Base-by-base conservation (phyloP, 1,284 basidiomycete genomes). In the Marasmius sp. region DNA sequence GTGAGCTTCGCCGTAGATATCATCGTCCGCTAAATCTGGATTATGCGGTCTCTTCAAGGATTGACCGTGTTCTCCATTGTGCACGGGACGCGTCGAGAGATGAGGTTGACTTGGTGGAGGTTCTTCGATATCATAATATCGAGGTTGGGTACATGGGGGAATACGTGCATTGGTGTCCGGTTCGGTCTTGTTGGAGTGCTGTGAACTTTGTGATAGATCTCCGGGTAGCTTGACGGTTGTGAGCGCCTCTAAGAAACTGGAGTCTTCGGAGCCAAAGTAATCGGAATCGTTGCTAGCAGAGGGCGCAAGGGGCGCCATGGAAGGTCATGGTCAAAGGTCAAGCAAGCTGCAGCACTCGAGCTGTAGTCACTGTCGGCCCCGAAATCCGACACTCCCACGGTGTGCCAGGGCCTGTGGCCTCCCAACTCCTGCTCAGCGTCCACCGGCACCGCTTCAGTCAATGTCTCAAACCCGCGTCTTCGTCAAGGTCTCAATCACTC, bases 1-100 rank as follows among this genome's bases (percentile, higher is more conserved):
- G 20, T 80, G 82, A 41, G 91, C 85, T 0, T 91, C 85, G 0
- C 89, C 91, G 72, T 97, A 97, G n/a, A 83, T 79, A 22, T 77
- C 71, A 3, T 71, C 66, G 10, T 64, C 14, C 6, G 56, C 45
- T 47, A 49, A 38, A 16, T 63, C 57, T 38, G 54, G 20, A n/a
- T 39, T 50, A 54, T 59, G 53, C 38, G 18, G 55, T 47, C 33
- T 61, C 58, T 68, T 27, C 37, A 37, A 59, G 38, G 22, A 22
- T 18, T 34, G 36, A 36, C 33, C 16, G 48, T 22, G 22, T 45
- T 8, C 77, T 74, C 62, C 80, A 81, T 49, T 74, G 64, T 14
- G 71, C 70, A 56, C 27, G 27, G 27, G 27, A 5, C 27, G 73
- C 70, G 61, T 79, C 77, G 1, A 73, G 62, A 1, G 72, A 67